Conservation (phyloP, 176 grass and related monocot genomes). For the Eleusine coracana region DNA sequence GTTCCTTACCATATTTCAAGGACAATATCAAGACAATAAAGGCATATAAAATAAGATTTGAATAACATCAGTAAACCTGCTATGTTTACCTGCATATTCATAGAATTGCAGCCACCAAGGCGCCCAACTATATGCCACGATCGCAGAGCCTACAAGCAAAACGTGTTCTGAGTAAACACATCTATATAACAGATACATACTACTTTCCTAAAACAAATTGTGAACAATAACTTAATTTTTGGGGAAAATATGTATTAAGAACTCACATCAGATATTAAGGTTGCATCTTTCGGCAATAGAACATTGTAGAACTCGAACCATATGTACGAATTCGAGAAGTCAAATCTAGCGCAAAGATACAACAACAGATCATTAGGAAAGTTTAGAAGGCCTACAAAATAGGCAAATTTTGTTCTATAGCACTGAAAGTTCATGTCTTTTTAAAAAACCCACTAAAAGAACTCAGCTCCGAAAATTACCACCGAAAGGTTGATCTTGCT, state of each 20-base stretch:
- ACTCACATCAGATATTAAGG: conserved; percentile 87
- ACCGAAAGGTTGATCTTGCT: no score
- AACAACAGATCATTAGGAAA: not conserved
- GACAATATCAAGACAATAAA: conserved; percentile 18
- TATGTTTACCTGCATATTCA: conserved; percentile 92
- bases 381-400: not conserved
- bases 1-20: conserved; percentile 14
- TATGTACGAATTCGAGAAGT: conserved; percentile 60
- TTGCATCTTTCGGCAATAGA: conserved; percentile 79
- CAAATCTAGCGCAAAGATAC: conserved; percentile 60
- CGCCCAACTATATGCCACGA: conserved; percentile 90
- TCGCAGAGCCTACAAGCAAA: conserved; percentile 67
- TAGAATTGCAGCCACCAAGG: conserved; percentile 95
- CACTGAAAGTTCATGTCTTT: no score
- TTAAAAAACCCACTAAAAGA: no score
- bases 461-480: no score
- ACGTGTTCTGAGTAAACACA: conserved; percentile 29
- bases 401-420: no score
- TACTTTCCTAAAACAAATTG: not conserved
- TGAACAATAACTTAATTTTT: conserved; percentile 11
- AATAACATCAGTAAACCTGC: not conserved
- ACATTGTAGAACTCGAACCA: conserved; percentile 96
- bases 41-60: not conserved
- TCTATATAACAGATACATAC: not conserved
- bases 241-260: not conserved